A percentile compares a stretch with the other conserved stretches of the same genome.
Conservation (phyloP, 441 rosid species). For the Pelargonium australe region DNA sequence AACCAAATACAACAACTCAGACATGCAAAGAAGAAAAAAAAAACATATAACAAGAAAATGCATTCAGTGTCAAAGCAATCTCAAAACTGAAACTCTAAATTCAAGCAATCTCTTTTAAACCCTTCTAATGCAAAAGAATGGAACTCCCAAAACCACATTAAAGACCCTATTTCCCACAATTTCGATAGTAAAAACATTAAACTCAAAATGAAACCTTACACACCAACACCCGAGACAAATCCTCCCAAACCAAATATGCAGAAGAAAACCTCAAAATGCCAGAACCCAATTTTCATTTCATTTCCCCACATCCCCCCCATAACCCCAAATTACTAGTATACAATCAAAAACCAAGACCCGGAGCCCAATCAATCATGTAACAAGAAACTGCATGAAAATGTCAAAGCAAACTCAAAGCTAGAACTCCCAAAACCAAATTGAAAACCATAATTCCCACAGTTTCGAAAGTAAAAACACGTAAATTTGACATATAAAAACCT, state of each 20-base stretch:
- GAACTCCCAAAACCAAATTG: too few species aligned
- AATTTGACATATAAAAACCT: too few species aligned
- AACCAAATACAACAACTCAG: too few species aligned
- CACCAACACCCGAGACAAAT: neutral
- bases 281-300: neutral
- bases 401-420: too few species aligned
- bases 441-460: too few species aligned
- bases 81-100: neutral
- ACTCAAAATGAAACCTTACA: neutral
- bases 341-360: too few species aligned
- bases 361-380: too few species aligned
- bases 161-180: neutral
- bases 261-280: neutral
- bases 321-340: too few species aligned
- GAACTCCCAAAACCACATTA: neutral
- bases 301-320: neutral
- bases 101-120: neutral
- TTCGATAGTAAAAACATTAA: too few species aligned
- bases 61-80: neutral
- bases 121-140: neutral
- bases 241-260: neutral
- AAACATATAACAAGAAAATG: neutral
- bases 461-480: too few species aligned
- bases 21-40: too few species aligned
- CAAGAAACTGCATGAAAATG: too few species aligned